Conservation (phyloP, 148 eudicot species). For the Vaccinium myrtillus region DNA sequence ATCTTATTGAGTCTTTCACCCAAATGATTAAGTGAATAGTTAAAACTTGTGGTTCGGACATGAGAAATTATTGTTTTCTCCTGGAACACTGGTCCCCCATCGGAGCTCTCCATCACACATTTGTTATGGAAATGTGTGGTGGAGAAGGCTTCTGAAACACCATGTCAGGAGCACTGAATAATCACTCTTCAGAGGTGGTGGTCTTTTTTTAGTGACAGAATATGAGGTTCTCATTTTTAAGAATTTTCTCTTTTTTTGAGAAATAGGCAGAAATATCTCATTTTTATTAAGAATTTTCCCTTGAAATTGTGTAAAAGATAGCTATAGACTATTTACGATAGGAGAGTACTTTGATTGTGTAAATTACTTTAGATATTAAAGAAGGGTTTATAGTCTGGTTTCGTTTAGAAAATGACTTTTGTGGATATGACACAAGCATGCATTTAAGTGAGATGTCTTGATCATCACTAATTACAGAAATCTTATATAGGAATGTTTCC, state of each 20-base stretch:
- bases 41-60: background rate
- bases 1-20: background rate
- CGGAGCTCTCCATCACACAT: no score
- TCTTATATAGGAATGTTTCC: background rate
- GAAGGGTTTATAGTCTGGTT: background rate
- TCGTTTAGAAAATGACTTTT: background rate
- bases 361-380: background rate
- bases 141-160: no score
- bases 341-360: background rate
- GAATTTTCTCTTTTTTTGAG: background rate
- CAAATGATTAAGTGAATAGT: background rate
- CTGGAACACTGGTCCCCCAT: no score
- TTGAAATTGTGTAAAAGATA: background rate
- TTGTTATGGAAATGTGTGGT: no score
- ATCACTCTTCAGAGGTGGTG: background rate
- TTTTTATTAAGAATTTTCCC: background rate
- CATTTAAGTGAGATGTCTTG: constrained; percentile 2
- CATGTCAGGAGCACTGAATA: no score
- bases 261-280: no score
- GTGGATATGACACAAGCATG: background rate
- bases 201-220: background rate
- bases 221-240: background rate
- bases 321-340: background rate
- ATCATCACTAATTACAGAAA: background rate
- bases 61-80: no score